Base-by-base conservation (phyloP, 2,329 filamentous ascomycete genomes). In the Thelonectria olida region DNA sequence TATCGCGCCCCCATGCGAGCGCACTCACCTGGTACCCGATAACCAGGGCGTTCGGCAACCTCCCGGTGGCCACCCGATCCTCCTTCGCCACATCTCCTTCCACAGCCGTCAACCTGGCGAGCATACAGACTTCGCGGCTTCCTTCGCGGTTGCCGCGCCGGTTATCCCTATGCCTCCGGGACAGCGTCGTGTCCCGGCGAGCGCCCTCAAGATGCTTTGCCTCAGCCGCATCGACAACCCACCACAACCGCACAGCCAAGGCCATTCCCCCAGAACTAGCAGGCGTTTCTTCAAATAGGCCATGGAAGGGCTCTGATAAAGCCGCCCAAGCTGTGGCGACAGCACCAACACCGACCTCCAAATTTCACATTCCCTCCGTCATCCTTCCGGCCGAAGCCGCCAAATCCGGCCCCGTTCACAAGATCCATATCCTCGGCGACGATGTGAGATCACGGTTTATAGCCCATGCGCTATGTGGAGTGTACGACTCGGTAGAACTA, bases 381-480 rank as follows among this genome's bases (percentile, higher is more conserved):
- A 67, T 78, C 19, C 69, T 79, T 31, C 71, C 75, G 5, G 65
- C 73, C 49, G 69, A 74, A 54, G 68, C 74, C 20, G 69, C 75
- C 22, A 70, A 69, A 45, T 69, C 74, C n/a, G 72, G 73, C 15
- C 69, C 71, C 0, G 75, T 74, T 2, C 76, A 78, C 57, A 80
- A 78, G 25, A 79, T 81, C 19, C 75, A 80, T 53, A 79, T 80
- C 8, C 73, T 82, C 2, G 79, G 78, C 20, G 73, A 78, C 51
- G 79, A 81, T 62, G 76, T 74, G 44, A 70, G 78, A 38, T 78
- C 79, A 19, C 74, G 75, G 20, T 80, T 79, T 22, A 76, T 81
- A 10, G 78, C 79, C 2, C 78, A 81, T 44, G 78, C 77, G 1
- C 67, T 81, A 7, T 79, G 75, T 4, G 75, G 75, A 13, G 74